These are phyloP conservation scores for Yarrowia bubula DNA, from an alignment of 805 yeast species.

Conservation along the genomic window DNA sequence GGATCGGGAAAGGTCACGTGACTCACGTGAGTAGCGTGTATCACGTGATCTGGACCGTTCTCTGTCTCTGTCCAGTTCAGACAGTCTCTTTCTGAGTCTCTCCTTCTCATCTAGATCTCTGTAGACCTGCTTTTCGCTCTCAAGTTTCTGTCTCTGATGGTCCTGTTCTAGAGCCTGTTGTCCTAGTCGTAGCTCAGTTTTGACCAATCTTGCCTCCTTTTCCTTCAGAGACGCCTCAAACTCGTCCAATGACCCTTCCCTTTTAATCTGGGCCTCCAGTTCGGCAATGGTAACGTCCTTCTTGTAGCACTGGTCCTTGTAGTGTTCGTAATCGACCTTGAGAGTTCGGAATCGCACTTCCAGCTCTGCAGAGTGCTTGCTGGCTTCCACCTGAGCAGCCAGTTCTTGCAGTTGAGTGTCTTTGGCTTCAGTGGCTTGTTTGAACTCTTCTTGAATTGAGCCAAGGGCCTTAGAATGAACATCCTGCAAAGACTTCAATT, in stretches of 20 bases:
- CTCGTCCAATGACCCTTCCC: not conserved
- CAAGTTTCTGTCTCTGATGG: not conserved
- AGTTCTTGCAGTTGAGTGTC: not conserved
- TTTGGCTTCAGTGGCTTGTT: too few relatives aligned
- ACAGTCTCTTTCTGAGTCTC: not conserved
- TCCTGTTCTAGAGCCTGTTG: conserved; percentile 16
- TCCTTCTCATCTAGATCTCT: not conserved
- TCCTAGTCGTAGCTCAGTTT: conserved; percentile 2
- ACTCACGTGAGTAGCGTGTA: not conserved
- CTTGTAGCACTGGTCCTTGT: not conserved
- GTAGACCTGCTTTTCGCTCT: not conserved
- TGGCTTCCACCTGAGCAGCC: not conserved
- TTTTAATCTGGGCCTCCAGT: not conserved
- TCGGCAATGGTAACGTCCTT: not conserved
- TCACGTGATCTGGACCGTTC: not conserved
- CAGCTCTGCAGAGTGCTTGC: not conserved
- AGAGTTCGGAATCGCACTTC: not conserved
- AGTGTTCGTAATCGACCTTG: not conserved
- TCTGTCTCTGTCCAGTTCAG: not conserved
- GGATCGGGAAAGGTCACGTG: not conserved
- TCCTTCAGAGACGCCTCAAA: not conserved
- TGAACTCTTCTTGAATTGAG: too few relatives aligned
- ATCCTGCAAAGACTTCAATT: too few relatives aligned
- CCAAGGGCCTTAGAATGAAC: too few relatives aligned
- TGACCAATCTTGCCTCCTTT: not conserved